Base-by-base conservation (phyloP, 2,329 filamentous ascomycete genomes). In the Helminthosporium solani region DNA sequence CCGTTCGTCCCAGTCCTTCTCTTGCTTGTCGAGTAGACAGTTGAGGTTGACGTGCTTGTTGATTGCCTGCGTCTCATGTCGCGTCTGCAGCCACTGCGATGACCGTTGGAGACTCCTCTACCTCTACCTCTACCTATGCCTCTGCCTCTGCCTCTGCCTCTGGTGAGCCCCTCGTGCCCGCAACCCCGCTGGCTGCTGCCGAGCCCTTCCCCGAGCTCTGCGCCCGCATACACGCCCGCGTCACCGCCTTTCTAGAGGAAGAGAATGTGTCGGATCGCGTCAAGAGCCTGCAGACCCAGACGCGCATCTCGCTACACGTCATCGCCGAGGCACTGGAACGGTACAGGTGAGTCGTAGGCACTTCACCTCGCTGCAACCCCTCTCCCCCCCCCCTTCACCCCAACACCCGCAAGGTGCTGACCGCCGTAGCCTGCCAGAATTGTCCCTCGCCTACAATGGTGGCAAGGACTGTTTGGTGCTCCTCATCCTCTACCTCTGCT, bases 381-480 rank as follows among this genome's bases (percentile, higher is more conserved):
- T n/a, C n/a, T n/a, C n/a, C n/a, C n/a, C n/a, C n/a, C n/a, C n/a
- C n/a, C n/a, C n/a, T n/a, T n/a, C n/a, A n/a, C n/a, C n/a, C n/a
- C n/a, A n/a, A n/a, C n/a, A n/a, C n/a, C n/a, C n/a, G n/a, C n/a
- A 44, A 40, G 31, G 41, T 36, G 47, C 34, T 37, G 33, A 31
- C 28, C 7, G 28, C 7, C 14, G 49, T 60, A 94, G 88, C 47
- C 80, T 87, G 52, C 79, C 86, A 47, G 81, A 95, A 66, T 79
- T 97, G 50, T 90, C 91, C 4, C 78, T 97, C 54, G 95, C 92
- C 46, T 99, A 96, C 74, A 99, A 99, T 62, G 94, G 94, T 65
- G 94, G 94, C 50, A 99, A 99, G 71, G 94, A 97, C 78, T 97
- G 92, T 63, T 86, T 97, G 15, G 91, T 97, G 42, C 83, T 97